Conservation (phyloP, 2,329 filamentous ascomycete species). For the Fusarium mangiferae region DNA sequence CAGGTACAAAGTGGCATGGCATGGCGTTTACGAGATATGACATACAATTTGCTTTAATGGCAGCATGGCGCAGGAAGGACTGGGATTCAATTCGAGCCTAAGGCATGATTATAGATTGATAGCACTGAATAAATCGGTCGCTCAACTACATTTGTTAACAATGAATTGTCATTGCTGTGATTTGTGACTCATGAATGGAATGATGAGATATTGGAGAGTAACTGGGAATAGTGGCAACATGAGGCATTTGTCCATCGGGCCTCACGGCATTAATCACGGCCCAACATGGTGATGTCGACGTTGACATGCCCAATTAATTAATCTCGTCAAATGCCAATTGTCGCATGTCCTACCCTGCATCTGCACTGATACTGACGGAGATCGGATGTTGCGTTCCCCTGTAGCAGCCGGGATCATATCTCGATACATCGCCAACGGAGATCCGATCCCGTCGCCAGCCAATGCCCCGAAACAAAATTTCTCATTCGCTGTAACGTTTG, state of each 20-base stretch:
- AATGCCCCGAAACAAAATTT: not conserved
- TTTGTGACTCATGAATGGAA: not conserved
- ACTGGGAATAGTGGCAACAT: not conserved
- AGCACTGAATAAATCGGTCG: conserved; percentile 30
- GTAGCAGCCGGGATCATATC: not conserved
- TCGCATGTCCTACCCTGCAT: not conserved
- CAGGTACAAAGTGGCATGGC: conserved; percentile 20
- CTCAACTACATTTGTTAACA: not conserved
- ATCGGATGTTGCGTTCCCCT: not conserved
- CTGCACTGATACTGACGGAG: not conserved
- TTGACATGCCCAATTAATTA: not conserved
- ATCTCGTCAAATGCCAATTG: not conserved
- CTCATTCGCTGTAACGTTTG: not conserved
- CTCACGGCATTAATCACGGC: not conserved
- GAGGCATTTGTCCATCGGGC: not conserved
- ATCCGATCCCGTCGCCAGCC: not conserved
- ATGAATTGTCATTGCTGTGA: not conserved
- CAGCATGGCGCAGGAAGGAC: conserved; percentile 44
- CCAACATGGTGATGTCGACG: not conserved
- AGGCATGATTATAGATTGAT: conserved; percentile 33
- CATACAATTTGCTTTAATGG: conserved; percentile 20
- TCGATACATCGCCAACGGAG: not conserved
- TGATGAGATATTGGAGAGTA: not conserved
- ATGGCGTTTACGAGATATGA: conserved; percentile 44
- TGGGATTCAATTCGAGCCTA: conserved; percentile 19